Evolutionary conservation across 495 filamentous ascomycete genomes (phyloP), one percentile per base, ranked within the genome.

Genomic region (Arthonia radiata): DNA sequence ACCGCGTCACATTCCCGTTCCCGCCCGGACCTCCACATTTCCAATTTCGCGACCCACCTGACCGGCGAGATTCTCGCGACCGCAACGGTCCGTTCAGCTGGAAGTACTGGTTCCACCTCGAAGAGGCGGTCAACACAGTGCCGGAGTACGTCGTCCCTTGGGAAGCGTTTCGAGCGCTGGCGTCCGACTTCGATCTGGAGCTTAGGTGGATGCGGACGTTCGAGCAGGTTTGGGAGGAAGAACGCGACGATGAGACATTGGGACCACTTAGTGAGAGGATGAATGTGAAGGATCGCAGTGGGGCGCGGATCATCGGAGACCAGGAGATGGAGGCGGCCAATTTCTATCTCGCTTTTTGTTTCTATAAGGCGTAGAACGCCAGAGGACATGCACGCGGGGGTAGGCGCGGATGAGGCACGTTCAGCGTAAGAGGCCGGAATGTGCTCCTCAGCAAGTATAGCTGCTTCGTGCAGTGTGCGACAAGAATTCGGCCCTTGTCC

Each of bases 71-170:
- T 54, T 79, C 19, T 97, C 94, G 50, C 68, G 86, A 2, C 89
- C 89, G 2, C n/a, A n/a, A n/a, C n/a, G n/a, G n/a, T n/a, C 78
- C 81, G 0, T 97, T 81, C 42, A 89, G 89, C 15, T 93, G 86
- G 83, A 83, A 78, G 42, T 97, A 97, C 46, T 89, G 64, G 42
- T 97, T 89, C 56, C 83, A 79, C 40, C 66, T 97, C 38, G 64
- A 82, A 38, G 86, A 97, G 44, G 89, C 86, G 1, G 86, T 97
- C 12, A 81, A 91, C 45, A 79, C 82, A 37, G 73, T 92, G 6
- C 86, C 86, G 14, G 86, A 97, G 50, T 97, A 92, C 47, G 82
- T 97, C 6, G 89, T 97, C 5, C 86, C 86, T 0, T 97, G 89
- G 89, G 80, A 89, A 41, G 81, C 78, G 1, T 93, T 97, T 49